Percentiles rank a stretch among this genome's conserved stretches.
Conservation (phyloP, 495 filamentous ascomycete species). For the Talaromyces ruber region DNA sequence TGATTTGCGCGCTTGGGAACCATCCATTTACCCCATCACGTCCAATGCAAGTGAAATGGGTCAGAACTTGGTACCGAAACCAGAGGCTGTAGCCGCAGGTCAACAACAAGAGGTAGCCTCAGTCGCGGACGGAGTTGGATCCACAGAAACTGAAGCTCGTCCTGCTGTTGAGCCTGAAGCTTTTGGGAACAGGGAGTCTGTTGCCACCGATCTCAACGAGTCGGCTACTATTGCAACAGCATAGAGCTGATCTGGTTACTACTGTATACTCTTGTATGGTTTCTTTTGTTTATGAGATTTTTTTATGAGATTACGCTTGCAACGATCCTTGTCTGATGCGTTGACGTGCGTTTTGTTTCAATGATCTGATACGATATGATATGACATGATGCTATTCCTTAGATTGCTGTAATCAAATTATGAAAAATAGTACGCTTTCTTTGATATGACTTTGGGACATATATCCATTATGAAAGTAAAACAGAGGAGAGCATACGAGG, state of each 20-base stretch:
- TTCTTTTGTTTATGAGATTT: no score
- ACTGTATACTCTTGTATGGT: neutral
- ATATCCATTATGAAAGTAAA: no score
- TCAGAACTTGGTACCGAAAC: constrained; percentile 14
- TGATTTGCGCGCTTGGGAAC: constrained; percentile 68
- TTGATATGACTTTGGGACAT: no score
- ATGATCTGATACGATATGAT: neutral
- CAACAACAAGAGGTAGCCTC: neutral
- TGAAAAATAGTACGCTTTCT: neutral
- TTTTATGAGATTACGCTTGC: neutral
- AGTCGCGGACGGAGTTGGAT: neutral
- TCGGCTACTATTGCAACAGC: constrained; percentile 1
- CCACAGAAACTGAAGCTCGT: neutral
- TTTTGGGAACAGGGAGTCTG: neutral
- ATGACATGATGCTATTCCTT: neutral
- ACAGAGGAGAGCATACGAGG: no score
- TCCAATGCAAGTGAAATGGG: constrained; percentile 21
- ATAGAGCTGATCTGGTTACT: neutral
- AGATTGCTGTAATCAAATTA: neutral
- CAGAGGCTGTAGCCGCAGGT: neutral
- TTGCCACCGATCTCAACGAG: neutral
- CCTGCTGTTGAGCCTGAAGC: neutral
- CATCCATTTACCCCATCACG: constrained; percentile 46
- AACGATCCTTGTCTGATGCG: neutral
- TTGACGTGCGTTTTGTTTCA: neutral